Evolutionary conservation across 1,284 basidiomycete species (phyloP), one percentile per base, ranked within the genome.

Genomic region (Ceratobasidium sp.): DNA sequence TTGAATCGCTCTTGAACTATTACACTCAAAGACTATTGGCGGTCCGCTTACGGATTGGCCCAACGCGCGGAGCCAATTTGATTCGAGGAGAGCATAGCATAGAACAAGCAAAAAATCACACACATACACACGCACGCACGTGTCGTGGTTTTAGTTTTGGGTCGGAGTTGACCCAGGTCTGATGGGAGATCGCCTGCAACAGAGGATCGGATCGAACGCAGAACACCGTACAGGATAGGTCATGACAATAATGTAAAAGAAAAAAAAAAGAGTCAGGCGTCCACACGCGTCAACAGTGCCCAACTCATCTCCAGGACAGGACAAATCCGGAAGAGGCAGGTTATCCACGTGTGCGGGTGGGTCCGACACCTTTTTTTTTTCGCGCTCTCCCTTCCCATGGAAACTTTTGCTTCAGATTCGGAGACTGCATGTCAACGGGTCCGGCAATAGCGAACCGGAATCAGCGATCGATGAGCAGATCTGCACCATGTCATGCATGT

Each of bases 21-120:
- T 53, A 16, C 26, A 53, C 16, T 30, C 53, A 39, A 32, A 36
- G 64, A 23, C 34, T 21, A 39, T 41, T 43, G 39, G 53, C 50
- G 52, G 39, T 69, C 50, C 65, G 65, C 43, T 69, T 69, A 45
- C 52, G 65, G 65, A 48, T 67, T 69, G 65, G 65, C n/a, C 53
- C 65, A 53, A 30, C 53, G 21, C 48, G 41, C 53, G 65, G 65
- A 36, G 30, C 23, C 34, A 23, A 69, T 69, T 69, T 69, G 65
- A 53, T 21, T 50, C 12, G 23, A 32, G 28, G 28, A 16, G 8
- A 34, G 52, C 65, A 69, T 52, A 30, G 48, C 65, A 69, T 58
- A 34, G 52, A 53, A 53, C 52, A 32, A 30, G 52, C 32, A 26
- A 28, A 23, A 32, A 23, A 32, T 26, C 10, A 65, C 36, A n/a